These are phyloP conservation scores for Chlamydomonas incerta DNA, from an alignment of 139 green algal species.

Conservation along the genomic window DNA sequence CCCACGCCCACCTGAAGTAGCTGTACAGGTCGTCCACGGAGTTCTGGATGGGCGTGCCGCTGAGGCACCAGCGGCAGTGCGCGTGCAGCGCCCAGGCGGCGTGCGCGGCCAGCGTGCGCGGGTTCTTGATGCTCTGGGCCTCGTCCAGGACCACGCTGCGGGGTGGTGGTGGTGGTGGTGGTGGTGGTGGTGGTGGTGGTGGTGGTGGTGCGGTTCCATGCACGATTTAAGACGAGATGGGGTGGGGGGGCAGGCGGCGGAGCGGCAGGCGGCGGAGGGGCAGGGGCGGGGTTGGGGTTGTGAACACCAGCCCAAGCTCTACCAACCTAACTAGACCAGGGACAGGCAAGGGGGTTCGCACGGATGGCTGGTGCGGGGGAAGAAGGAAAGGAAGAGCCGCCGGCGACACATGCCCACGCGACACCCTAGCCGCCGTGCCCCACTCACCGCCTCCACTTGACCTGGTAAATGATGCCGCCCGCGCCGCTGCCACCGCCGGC, in stretches of 20 bases:
- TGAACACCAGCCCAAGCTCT: no score
- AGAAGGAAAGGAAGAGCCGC: no score
- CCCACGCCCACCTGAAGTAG: conserved; percentile 83
- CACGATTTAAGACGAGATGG: not conserved
- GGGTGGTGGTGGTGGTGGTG: not conserved
- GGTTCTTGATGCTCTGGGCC: conserved; percentile 95
- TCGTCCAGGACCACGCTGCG: conserved; percentile 92
- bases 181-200: not conserved
- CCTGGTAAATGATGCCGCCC: conserved; percentile 60
- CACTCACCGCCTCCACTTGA: conserved; percentile 70
- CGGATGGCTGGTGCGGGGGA: no score
- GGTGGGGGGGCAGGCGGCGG: not conserved
- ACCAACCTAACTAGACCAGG: no score
- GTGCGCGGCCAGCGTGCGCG: conserved; percentile 74
- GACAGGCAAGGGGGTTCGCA: no score
- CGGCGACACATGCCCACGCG: no score
- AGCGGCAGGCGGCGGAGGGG: no score
- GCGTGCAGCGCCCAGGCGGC: conserved; percentile 76
- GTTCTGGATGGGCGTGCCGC: conserved; percentile 96
- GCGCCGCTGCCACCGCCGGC: not conserved
- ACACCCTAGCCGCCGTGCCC: no score
- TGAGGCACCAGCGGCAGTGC: conserved; percentile 82
- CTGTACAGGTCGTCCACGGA: conserved; percentile 89
- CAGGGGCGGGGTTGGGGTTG: not conserved
- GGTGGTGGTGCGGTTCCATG: not conserved